Evolutionary conservation across 2,329 filamentous ascomycete genomes (phyloP).

Genomic region (Exserohilum rostratum): DNA sequence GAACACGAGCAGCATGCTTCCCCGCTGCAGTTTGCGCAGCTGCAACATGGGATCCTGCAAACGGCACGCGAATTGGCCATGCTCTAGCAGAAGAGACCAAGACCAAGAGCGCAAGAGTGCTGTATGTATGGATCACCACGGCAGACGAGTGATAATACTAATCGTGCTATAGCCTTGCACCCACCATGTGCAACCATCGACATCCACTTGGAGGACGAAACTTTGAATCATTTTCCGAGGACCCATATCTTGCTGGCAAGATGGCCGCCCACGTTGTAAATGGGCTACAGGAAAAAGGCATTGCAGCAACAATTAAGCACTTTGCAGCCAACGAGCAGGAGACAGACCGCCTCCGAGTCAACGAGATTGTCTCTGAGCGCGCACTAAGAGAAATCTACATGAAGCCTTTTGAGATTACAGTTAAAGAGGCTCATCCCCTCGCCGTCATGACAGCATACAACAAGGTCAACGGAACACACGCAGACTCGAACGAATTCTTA

Average conservation of each 20-base stretch:
- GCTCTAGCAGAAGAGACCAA: constrained; percentile 73
- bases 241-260: constrained; percentile 70
- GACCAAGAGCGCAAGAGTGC: constrained; percentile 73
- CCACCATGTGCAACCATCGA: constrained; percentile 80
- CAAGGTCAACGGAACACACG: constrained; percentile 73
- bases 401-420: constrained; percentile 71
- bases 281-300: constrained; percentile 68
- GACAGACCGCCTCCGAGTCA: constrained; percentile 68
- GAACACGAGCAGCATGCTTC: constrained; percentile 71
- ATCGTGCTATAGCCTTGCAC: constrained; percentile 60
- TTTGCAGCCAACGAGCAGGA: constrained; percentile 72
- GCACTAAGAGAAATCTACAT: constrained; percentile 63
- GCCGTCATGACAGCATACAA: constrained; percentile 78
- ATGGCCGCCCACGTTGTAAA: constrained; percentile 65
- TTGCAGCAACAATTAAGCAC: constrained; percentile 76
- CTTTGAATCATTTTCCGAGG: constrained; percentile 77
- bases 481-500: constrained; percentile 68
- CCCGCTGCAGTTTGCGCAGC: constrained; percentile 72
- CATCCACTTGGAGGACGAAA: constrained; percentile 80
- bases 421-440: constrained; percentile 71
- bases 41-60: constrained; percentile 74
- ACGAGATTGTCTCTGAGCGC: constrained; percentile 58
- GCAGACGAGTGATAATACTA: not conserved
- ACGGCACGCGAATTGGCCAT: constrained; percentile 61
- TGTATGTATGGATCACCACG: constrained; percentile 47